Evolutionary conservation across 2,329 filamentous ascomycete genomes (phyloP), one percentile per base, ranked within the genome.

Genomic region (Leptosphaerulina australis): DNA sequence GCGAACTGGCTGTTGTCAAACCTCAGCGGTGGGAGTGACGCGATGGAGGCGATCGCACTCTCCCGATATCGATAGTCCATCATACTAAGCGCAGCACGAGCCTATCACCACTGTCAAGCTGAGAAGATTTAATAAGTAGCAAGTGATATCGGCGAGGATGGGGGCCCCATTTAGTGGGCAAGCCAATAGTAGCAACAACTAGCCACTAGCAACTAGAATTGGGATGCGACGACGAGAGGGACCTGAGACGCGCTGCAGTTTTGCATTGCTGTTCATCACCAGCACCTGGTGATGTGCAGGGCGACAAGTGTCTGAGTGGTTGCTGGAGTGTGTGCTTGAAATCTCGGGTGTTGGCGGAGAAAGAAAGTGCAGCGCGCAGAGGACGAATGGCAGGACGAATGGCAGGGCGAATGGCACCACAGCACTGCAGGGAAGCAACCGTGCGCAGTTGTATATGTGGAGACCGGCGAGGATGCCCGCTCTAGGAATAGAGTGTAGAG

Each of bases 391-490:
- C n/a, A n/a, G n/a, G n/a, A n/a, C n/a, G n/a, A n/a, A n/a, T n/a
- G n/a, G n/a, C n/a, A 45, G 36, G n/a, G 22, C 48, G 31, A 51
- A 51, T 51, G 48, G 37, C 41, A 41, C 25, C 21, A 11, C 48
- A 51, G 41, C 29, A 37, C 18, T 35, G 35, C 47, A 49, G 25
- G 28, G 37, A 6, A 24, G 40, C 24, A 26, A 22, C 48, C 48
- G 48, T 51, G 41, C 48, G 41, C 43, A 21, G 25, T 46, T 51
- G 25, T 51, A 41, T 38, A 24, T 51, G 48, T 46, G 48, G 48
- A 31, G 48, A 45, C 41, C 41, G 48, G 48, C 41, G 41, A 37
- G 28, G 36, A 43, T 51, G 36, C 31, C 48, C 43, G 24, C 41
- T 46, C 48, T 31, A 46, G 48, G 48, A 51, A 46, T 43, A 51